A percentile compares a stretch with the other conserved stretches of the same genome.
Evolutionary conservation across 2,329 filamentous ascomycete genomes (phyloP).

Genomic region (Monosporascus sp.): DNA sequence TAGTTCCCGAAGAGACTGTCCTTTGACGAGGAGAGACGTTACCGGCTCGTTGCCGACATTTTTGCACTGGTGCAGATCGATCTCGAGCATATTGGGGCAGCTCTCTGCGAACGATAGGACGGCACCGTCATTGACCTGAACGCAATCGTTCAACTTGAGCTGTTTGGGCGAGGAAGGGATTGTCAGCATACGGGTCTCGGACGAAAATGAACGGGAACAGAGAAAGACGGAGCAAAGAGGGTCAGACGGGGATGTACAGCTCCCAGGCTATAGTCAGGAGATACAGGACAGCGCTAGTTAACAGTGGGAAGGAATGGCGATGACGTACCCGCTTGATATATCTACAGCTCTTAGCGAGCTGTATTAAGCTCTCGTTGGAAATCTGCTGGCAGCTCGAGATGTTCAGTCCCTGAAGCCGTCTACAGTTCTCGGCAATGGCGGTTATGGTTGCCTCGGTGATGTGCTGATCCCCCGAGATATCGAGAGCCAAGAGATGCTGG

Average conservation of each 20-base stretch:
- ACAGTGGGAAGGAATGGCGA: no score
- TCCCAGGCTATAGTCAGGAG: no score
- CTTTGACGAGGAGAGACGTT: constrained; percentile 71
- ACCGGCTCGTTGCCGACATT: constrained; percentile 79
- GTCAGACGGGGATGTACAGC: no score
- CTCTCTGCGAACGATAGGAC: constrained; percentile 81
- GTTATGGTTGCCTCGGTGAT: constrained; percentile 35
- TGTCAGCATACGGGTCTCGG: constrained; percentile 23
- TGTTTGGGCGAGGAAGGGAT: constrained; percentile 28
- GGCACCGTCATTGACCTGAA: constrained; percentile 75
- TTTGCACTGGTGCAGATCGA: constrained; percentile 84
- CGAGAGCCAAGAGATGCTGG: constrained; percentile 76
- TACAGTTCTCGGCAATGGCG: constrained; percentile 77
- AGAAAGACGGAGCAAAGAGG: no score
- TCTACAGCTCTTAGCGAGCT: constrained; percentile 74
- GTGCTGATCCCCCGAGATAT: constrained; percentile 74
- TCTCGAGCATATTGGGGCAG: constrained; percentile 91
- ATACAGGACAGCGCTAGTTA: no score
- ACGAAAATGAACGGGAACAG: no score
- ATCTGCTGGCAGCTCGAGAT: constrained; percentile 81
- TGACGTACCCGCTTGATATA: constrained; percentile 76
- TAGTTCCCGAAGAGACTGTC: constrained; percentile 82
- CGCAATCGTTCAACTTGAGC: constrained; percentile 92
- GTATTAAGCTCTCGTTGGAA: constrained; percentile 79
- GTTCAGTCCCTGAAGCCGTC: constrained; percentile 84